Evolutionary conservation across 2,329 filamentous ascomycete genomes (phyloP), one percentile per base, ranked within the genome.

Genomic region (Aspergillus oerlinghausenensis): DNA sequence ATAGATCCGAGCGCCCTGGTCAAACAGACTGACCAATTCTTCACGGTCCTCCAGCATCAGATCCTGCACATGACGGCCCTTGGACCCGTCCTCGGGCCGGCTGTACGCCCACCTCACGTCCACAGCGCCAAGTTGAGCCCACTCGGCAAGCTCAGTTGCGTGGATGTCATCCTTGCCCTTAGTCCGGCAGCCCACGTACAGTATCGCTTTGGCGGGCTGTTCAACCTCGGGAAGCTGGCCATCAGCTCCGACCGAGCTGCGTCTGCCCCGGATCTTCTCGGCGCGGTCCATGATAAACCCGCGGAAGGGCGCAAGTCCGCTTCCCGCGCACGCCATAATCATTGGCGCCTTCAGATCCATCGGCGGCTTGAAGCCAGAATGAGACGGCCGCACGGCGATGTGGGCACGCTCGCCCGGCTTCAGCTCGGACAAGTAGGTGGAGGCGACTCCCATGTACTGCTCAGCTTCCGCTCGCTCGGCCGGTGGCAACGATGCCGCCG

Each of bases 201-300:
- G 55, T 10, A 75, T 55, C 0, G 70, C 72, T 42, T 67, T 67
- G 11, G 71, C 73, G 3, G 70, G 66, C 7, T 66, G 59, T 4
- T 61, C 57, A 0, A 51, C 52, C 3, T 65, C 58, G 1, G 60
- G 52, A 10, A 57, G 19, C 7, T 60, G 51, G 1, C 45, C 55
- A 8, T 57, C 56, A 0, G 60, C 54, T n/a, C 56, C 49, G 1
- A 56, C 29, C 0, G 62, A 62, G 40, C 58, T 65, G 48, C 60
- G 64, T 3, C 69, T 63, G 6, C 65, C 65, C 43, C 65, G 63
- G 42, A 72, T 67, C 9, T 60, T 58, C 47, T 67, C 76, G 0
- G 82, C 83, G 0, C 85, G 82, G 60, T 88, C 84, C 69, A 86
- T 82, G 9, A 86, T 63, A 64, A 88, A 88, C 0, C 81, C 84